A percentile compares a stretch with the other conserved stretches of the same genome.
Evolutionary conservation across 1,284 basidiomycete genomes (phyloP).

Genomic region (Cutaneotrichosporon sp.): DNA sequence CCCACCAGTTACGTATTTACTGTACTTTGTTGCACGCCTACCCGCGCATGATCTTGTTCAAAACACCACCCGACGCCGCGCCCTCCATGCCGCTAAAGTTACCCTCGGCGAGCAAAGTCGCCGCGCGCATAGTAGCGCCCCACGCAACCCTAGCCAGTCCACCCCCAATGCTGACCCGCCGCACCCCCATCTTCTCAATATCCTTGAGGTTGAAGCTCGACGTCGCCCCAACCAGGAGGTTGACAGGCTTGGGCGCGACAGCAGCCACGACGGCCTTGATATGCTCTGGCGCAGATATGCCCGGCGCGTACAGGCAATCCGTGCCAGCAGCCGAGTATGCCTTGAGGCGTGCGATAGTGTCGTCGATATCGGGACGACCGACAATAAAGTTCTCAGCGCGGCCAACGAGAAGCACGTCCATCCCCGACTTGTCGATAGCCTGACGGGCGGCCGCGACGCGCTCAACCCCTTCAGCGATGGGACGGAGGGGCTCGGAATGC

Average conservation of each 20-base stretch:
- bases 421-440: constrained; percentile 10
- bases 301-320: constrained; percentile 11
- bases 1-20: too few relatives aligned
- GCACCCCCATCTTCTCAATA: constrained; percentile 7
- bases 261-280: constrained; percentile 11
- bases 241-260: constrained; percentile 17
- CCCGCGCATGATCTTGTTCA: not conserved
- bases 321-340: constrained; percentile 11
- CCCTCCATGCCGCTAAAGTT: constrained; percentile 6
- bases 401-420: constrained; percentile 9
- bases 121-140: constrained; percentile 10
- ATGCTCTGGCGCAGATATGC: constrained; percentile 8
- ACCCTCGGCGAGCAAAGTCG: constrained; percentile 1
- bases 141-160: constrained; percentile 7
- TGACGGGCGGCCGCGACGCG: constrained; percentile 10
- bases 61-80: not conserved
- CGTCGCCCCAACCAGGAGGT: not conserved
- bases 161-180: constrained; percentile 14
- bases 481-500: not conserved
- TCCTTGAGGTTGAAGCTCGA: constrained; percentile 1
- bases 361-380: constrained; percentile 7
- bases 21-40: not conserved
- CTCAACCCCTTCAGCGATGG: constrained; percentile 1
- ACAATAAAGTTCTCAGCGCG: constrained; percentile 16
- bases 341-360: constrained; percentile 10